Base-by-base conservation (phyloP, 2,329 filamentous ascomycete genomes). In the Pseudogymnoascus sp. region DNA sequence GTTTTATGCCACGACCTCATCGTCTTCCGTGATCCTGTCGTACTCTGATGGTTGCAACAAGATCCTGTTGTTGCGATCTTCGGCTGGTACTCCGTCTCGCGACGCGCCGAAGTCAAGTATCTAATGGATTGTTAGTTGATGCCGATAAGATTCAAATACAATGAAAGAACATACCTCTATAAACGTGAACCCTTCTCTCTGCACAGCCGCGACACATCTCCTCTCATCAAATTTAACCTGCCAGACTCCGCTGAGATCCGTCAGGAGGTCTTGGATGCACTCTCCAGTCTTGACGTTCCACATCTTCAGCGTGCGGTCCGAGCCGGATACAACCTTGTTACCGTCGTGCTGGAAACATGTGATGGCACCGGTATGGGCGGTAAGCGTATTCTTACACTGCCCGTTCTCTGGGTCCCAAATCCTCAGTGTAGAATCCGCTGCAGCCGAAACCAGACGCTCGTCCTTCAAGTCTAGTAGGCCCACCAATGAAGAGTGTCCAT, bases 341-440 rank as follows among this genome's bases (percentile, higher is more conserved):
- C 88, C 91, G 71, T 99, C 94, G 68, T 99, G 94, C 74, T 99
- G 94, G 75, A 99, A 99, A 74, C 94, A 99, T 4, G 94, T 99
- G 66, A 99, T 99, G 20, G 94, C 94, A 36, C 93, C 94, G 0
- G 93, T 97, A 70, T 99, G 94, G 0, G 94, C 94, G 67, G 88
- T 93, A 62, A 99, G 79, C 9, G 89, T 93, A 70, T 88, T 91
- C 73, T 91, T 92, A 74, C 94, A 97, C 66, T 90, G 87, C 6
- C 94, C 94, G 47, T 82, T 91, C 71, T 96, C 91, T 0, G 94
- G 94, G 68, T 99, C 92, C 94, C 94, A 99, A 61, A 99, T 96
- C 43, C 94, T 85, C 14, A 99, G 80, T 0, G 94, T 99, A 43
- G 91, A 96, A 70, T 99, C 94, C 0, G 94, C 94, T 5, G 94